phyloP scores from a whole-genome alignment of 768 basidiomycete genomes.

The Rhodocollybia butyracea region DNA sequence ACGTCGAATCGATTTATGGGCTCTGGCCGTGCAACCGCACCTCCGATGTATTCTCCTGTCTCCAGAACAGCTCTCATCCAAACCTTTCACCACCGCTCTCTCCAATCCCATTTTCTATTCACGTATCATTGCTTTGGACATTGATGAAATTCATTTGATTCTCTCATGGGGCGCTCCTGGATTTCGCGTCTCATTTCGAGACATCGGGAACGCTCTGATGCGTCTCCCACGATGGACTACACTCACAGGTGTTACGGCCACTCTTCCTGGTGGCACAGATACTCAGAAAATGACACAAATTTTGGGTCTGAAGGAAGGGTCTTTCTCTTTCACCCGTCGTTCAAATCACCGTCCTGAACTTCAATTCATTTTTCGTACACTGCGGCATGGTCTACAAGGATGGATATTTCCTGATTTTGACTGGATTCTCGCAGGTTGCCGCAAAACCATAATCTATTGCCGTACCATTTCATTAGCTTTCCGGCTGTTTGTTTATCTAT shows the following conservation, averaged over 20 bases:
- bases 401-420: background rate
- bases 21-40: background rate
- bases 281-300: background rate
- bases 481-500: background rate
- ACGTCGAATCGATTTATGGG: background rate
- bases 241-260: slow-evolving; percentile 12
- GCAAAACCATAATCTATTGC: slow-evolving; percentile 6
- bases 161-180: background rate
- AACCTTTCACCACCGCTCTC: background rate
- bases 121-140: background rate
- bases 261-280: slow-evolving; percentile 9
- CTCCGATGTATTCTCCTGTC: background rate
- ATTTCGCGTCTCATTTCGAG: background rate
- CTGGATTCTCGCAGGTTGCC: background rate
- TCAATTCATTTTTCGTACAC: slow-evolving; percentile 3
- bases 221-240: background rate
- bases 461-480: slow-evolving; percentile 1
- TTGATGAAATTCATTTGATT: background rate
- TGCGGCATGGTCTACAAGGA: slow-evolving; percentile 3
- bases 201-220: slow-evolving; percentile 4
- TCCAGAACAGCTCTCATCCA: background rate
- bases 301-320: background rate
- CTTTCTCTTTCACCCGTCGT: background rate
- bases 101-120: background rate
- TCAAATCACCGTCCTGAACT: slow-evolving; percentile 12